phyloP scores from a whole-genome alignment of 2,329 filamentous ascomycete genomes.

The Arthrobotrys conoides region DNA sequence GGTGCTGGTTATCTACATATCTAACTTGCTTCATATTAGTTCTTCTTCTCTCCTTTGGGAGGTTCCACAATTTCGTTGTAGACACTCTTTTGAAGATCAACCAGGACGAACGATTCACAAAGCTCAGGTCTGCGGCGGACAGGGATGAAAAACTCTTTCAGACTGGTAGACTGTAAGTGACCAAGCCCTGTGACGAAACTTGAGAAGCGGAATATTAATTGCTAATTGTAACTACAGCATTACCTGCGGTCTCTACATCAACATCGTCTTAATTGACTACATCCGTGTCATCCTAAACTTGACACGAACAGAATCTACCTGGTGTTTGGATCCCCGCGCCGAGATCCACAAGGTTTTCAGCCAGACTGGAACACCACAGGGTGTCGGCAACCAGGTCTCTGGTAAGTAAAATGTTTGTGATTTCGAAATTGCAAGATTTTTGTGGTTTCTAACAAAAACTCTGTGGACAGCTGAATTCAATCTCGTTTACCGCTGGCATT shows the following conservation, averaged over 20 bases:
- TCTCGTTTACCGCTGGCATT: conserved; percentile 66
- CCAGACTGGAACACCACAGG: conserved; percentile 62
- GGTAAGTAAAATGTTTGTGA: conserved; percentile 23
- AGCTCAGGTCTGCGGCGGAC: conserved; percentile 62
- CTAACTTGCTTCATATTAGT: conserved; percentile 13
- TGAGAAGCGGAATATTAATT: background rate
- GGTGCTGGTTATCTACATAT: too few relatives aligned
- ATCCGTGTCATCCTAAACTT: conserved; percentile 71
- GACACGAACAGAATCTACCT: conserved; percentile 64
- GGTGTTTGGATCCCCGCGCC: conserved; percentile 65
- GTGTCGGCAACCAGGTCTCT: conserved; percentile 66
- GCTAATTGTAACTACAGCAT: conserved; percentile 63
- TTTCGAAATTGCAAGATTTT: background rate
- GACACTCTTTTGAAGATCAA: conserved; percentile 68
- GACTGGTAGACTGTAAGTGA: conserved; percentile 68
- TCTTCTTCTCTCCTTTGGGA: conserved; percentile 66
- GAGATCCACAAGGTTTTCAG: conserved; percentile 63
- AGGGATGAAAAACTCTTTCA: conserved; percentile 71
- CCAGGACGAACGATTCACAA: conserved; percentile 67
- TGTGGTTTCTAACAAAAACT: background rate
- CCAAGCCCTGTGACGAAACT: background rate
- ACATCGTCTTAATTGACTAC: conserved; percentile 72
- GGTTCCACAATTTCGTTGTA: conserved; percentile 68
- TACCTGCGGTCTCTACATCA: conserved; percentile 72
- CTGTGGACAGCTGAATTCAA: conserved; percentile 65